phyloP scores from a whole-genome alignment of 306 rosid species.

The Dryas octopetala region DNA sequence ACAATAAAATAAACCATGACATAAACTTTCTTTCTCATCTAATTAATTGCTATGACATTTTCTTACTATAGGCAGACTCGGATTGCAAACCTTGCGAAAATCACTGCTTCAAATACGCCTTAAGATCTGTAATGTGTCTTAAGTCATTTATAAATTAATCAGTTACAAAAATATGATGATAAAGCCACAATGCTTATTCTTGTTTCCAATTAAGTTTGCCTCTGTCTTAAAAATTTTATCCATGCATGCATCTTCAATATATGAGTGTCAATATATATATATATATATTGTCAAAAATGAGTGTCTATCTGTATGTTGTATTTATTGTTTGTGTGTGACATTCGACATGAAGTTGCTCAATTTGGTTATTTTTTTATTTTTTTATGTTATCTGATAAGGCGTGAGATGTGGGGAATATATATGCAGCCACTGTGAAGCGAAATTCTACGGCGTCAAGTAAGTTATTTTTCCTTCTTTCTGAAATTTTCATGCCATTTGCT shows the following conservation, averaged over 20 bases:
- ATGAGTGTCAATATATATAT: too few relatives aligned
- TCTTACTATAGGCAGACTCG: constrained; percentile 48
- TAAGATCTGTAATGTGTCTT: constrained; percentile 30
- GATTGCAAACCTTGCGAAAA: constrained; percentile 59
- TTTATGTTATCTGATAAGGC: too few relatives aligned
- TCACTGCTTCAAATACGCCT: constrained; percentile 33
- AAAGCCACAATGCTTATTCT: neutral
- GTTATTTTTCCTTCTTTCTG: too few relatives aligned
- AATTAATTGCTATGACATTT: neutral
- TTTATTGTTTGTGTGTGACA: too few relatives aligned
- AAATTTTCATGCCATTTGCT: too few relatives aligned
- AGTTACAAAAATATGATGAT: constrained; percentile 4
- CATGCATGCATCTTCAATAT: neutral
- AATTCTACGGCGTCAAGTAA: too few relatives aligned
- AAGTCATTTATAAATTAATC: constrained; percentile 17
- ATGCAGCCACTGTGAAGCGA: too few relatives aligned
- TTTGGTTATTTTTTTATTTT: too few relatives aligned
- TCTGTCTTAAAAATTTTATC: neutral
- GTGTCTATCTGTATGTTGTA: too few relatives aligned
- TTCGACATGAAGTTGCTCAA: too few relatives aligned
- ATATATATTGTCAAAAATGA: too few relatives aligned
- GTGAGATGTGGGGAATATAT: too few relatives aligned
- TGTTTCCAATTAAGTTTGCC: constrained; percentile 24
- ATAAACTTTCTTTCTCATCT: neutral
- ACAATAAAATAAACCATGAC: neutral